Evolutionary conservation across 2,329 filamentous ascomycete species (phyloP).

Genomic region (Trichoderma cornu-damae): DNA sequence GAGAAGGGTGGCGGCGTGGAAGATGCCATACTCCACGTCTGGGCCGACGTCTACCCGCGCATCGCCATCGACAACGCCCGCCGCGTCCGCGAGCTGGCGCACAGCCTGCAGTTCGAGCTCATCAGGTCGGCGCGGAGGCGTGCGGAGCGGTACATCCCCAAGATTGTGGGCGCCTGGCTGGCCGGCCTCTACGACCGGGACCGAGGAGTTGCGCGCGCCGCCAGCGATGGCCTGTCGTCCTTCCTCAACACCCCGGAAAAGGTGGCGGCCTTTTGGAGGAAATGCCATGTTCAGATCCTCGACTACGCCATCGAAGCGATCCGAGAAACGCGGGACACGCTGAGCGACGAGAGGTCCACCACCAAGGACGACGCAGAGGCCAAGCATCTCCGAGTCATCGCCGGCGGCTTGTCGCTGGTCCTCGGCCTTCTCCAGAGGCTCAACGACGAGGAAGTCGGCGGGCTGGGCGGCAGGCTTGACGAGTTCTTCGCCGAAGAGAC

Average conservation of each 20-base stretch:
- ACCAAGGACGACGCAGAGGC: slow-evolving; percentile 78
- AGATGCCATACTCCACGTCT: slow-evolving; percentile 78
- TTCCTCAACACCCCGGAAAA: slow-evolving; percentile 82
- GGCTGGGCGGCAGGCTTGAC: slow-evolving; percentile 58
- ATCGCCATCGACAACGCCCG: slow-evolving; percentile 85
- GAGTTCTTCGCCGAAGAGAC: slow-evolving; percentile 60
- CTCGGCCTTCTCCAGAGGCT: slow-evolving; percentile 49
- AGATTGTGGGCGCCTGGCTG: slow-evolving; percentile 82
- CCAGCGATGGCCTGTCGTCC: slow-evolving; percentile 66
- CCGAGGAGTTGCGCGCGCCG: slow-evolving; percentile 67
- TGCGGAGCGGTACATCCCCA: slow-evolving; percentile 73
- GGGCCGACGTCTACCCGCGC: slow-evolving; percentile 83
- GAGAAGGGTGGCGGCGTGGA: slow-evolving; percentile 61
- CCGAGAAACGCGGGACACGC: slow-evolving; percentile 70
- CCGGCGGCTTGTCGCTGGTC: slow-evolving; percentile 51
- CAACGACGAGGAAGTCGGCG: slow-evolving; percentile 49
- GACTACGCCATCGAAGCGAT: slow-evolving; percentile 77
- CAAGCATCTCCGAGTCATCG: slow-evolving; percentile 74
- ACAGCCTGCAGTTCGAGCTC: slow-evolving; percentile 63
- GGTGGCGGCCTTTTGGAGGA: slow-evolving; percentile 66
- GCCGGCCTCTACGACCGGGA: slow-evolving; percentile 86
- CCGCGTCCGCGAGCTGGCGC: slow-evolving; percentile 80
- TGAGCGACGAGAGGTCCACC: slow-evolving; percentile 85
- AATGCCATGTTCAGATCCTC: slow-evolving; percentile 75
- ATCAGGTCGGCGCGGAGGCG: slow-evolving; percentile 67